Evolutionary conservation across 2,329 filamentous ascomycete genomes (phyloP), one percentile per base, ranked within the genome.

Genomic region (Ceratocystiopsis minuta): DNA sequence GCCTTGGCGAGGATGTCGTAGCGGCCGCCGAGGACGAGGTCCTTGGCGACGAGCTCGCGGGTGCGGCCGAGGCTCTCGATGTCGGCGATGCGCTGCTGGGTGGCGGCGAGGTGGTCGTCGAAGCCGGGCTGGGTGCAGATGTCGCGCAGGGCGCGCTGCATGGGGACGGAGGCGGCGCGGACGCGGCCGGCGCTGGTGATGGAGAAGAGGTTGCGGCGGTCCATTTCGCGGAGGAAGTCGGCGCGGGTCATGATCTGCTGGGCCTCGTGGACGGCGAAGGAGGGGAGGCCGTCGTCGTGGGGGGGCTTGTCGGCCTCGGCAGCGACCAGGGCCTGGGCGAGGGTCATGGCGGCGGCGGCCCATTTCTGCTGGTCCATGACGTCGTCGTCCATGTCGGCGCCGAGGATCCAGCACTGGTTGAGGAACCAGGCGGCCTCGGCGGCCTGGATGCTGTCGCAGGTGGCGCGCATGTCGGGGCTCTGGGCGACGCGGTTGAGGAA

Each of bases 41-140:
- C 90, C 64, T 98, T 98, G 49, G 93, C 82, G 1, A 93, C 92
- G 41, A 98, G 58, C 61, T 98, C 90, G 47, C 88, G 76, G n/a
- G 90, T 98, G 48, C 90, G 70, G 33, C 87, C 88, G 47, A 98
- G 67, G 53, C 79, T 87, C 65, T 98, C 90, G 55, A 98, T 98
- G 49, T 80, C 87, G n/a, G 69, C 62, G 50, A 98, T 98, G 17
- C 90, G 72, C 45, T 88, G 72, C 18, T 94, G 64, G 0, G 90
- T 96, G 3, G 71, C 77, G 46, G 93, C 77, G 15, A 98, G 63
- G 56, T 86, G 79, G 49, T 87, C 66, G 18, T 85, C 76, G 57
- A 98, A 98, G 6, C 82, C 82, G 4, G 75, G 70, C 51, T 79
- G 61, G 3, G 64, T 58, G 55, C 86, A 94, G 13, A 98, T 87